Evolutionary conservation across 2,329 filamentous ascomycete genomes (phyloP).

Genomic region (Ophioceras dolichostomum): DNA sequence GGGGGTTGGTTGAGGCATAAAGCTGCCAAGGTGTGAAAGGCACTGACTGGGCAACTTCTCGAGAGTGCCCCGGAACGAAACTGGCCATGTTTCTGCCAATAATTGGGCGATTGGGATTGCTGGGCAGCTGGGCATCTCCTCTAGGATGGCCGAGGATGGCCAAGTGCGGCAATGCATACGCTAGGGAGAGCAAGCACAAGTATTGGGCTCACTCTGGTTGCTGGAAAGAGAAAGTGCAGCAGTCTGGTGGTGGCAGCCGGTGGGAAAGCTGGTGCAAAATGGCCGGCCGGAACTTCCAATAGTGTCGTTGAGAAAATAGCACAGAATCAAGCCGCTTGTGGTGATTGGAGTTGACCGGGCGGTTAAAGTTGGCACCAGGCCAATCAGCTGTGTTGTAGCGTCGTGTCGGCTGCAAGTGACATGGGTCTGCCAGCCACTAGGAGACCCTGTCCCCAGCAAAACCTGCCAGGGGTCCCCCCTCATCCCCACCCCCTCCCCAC

Average conservation of each 20-base stretch:
- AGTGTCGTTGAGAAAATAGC: constrained; percentile 4
- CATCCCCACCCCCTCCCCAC: not conserved
- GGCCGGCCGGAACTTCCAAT: not conserved
- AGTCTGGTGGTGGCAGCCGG: not conserved
- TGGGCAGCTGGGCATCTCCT: not conserved
- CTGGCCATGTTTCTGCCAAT: not conserved
- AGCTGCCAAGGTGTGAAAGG: too few relatives aligned
- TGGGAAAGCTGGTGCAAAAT: not conserved
- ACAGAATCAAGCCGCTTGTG: not conserved
- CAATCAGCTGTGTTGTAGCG: constrained; percentile 1
- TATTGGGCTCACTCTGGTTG: not conserved
- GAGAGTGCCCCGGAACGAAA: too few relatives aligned
- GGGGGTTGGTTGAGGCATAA: too few relatives aligned
- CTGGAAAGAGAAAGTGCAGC: not conserved
- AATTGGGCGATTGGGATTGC: not conserved
- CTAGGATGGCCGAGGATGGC: not conserved
- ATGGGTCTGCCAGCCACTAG: not conserved
- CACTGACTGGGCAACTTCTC: too few relatives aligned
- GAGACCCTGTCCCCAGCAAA: not conserved
- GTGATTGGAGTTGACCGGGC: constrained; percentile 4
- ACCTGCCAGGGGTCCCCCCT: not conserved
- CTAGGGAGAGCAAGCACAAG: not conserved
- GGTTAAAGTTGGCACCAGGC: constrained; percentile 4
- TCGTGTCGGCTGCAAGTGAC: not conserved
- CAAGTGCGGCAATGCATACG: constrained; percentile 1